Conservation (phyloP, 768 basidiomycete species). For the Neoboletus subvelutipes region DNA sequence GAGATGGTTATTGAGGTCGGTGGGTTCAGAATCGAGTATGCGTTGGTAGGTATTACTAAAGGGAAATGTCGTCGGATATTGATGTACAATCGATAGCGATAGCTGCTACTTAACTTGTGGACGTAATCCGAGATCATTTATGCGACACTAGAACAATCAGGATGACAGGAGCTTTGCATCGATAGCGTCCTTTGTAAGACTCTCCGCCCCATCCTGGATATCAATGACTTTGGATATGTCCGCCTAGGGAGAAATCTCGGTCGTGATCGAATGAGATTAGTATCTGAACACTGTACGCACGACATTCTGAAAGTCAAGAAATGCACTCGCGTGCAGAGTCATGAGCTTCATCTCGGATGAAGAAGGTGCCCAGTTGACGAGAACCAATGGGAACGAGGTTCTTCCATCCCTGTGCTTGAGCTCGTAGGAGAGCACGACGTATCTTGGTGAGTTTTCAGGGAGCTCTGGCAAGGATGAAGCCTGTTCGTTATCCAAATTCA, state of each 20-base stretch:
- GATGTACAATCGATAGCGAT: background rate
- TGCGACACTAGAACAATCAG: conserved; percentile 2
- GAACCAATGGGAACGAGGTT: conserved; percentile 78
- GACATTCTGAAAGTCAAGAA: conserved; percentile 74
- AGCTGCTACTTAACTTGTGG: background rate
- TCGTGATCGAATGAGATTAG: background rate
- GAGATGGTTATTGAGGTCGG: conserved; percentile 4
- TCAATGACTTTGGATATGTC: conserved; percentile 81
- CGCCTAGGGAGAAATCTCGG: conserved; percentile 44
- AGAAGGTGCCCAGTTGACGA: conserved; percentile 86
- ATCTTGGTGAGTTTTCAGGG: conserved; percentile 84
- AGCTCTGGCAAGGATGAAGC: conserved; percentile 52
- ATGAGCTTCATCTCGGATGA: conserved; percentile 72
- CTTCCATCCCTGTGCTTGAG: conserved; percentile 79
- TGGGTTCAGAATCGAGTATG: background rate
- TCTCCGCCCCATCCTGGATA: conserved; percentile 77
- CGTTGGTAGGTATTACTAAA: background rate
- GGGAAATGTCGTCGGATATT: background rate
- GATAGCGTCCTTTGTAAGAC: conserved; percentile 70
- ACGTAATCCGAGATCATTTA: background rate
- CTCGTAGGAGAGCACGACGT: conserved; percentile 82
- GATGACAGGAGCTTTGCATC: conserved; percentile 52
- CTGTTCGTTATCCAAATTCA: background rate
- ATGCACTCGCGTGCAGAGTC: conserved; percentile 82
- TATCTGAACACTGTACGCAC: conserved; percentile 42